phyloP scores from a whole-genome alignment of 164 flowering plant species.

The Berberis thunbergii region DNA sequence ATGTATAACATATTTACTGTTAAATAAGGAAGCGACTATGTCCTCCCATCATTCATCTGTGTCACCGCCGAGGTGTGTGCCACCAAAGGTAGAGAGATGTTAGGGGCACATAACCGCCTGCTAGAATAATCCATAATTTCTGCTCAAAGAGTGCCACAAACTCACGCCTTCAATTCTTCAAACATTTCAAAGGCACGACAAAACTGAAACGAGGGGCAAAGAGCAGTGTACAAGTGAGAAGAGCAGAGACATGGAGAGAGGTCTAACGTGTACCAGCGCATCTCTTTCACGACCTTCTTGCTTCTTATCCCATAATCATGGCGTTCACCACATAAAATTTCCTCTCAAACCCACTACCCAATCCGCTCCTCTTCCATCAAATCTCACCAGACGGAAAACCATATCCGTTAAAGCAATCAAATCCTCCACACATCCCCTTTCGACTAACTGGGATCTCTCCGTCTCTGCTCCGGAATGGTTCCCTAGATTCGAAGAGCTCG shows the following conservation, averaged over 20 bases:
- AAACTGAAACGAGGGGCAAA: background rate
- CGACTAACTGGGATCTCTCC: slow-evolving; percentile 54
- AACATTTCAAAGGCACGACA: too few relatives aligned
- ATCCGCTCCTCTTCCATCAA: background rate
- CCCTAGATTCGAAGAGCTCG: slow-evolving; percentile 76
- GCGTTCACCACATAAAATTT: slow-evolving; percentile 3
- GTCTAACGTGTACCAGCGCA: slow-evolving; percentile 6
- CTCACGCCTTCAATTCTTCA: too few relatives aligned
- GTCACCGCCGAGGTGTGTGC: too few relatives aligned
- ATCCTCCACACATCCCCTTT: slow-evolving; percentile 28
- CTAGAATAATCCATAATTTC: too few relatives aligned
- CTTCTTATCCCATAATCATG: slow-evolving; percentile 8
- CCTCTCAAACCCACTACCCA: background rate
- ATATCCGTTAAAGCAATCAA: slow-evolving; percentile 20
- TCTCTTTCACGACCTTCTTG: slow-evolving; percentile 9
- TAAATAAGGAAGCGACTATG: too few relatives aligned
- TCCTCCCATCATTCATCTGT: too few relatives aligned
- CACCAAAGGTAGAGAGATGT: too few relatives aligned
- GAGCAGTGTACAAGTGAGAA: background rate
- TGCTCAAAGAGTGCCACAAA: too few relatives aligned
- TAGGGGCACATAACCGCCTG: too few relatives aligned
- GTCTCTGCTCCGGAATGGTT: slow-evolving; percentile 29
- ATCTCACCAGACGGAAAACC: slow-evolving; percentile 14
- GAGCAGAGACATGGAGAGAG: slow-evolving; percentile 12
- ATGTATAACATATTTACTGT: too few relatives aligned